Evolutionary conservation across 192 early-diverging fungal genomes (phyloP).

Genomic region (Coemansia sp.): DNA sequence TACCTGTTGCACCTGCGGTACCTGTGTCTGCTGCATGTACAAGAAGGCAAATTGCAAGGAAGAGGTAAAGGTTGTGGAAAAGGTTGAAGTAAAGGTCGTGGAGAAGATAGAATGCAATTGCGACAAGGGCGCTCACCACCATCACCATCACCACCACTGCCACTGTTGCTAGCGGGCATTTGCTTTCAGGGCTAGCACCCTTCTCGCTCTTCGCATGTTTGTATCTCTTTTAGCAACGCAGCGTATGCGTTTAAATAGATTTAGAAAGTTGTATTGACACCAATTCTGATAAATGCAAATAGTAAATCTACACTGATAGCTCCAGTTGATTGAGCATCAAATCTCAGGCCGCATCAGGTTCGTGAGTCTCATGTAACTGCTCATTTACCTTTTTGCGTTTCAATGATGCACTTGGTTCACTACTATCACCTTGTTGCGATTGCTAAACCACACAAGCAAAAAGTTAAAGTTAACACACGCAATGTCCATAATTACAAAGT

Average conservation of each 20-base stretch:
- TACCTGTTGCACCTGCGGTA: constrained; percentile 44
- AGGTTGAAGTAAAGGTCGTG: constrained; percentile 13
- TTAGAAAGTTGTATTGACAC: constrained; percentile 1
- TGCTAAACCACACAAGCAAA: constrained; percentile 5
- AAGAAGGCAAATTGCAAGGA: constrained; percentile 9
- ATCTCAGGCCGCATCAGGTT: not conserved
- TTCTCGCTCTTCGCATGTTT: not conserved
- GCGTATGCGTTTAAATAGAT: not conserved
- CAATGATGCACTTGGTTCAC: not conserved
- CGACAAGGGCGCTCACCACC: constrained; percentile 14
- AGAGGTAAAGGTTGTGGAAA: constrained; percentile 14
- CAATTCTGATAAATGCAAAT: not conserved
- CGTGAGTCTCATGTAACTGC: not conserved
- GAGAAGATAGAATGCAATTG: constrained; percentile 25
- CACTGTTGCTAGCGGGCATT: constrained; percentile 7
- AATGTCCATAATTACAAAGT: not conserved
- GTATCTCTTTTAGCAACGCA: not conserved
- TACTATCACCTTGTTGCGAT: constrained; percentile 3
- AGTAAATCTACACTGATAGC: constrained; percentile 2
- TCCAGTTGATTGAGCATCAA: not conserved
- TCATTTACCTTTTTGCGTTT: constrained; percentile 1
- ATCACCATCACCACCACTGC: constrained; percentile 33
- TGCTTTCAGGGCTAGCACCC: not conserved
- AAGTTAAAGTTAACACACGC: not conserved
- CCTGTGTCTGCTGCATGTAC: constrained; percentile 32